Evolutionary conservation across 164 flowering plant genomes (phyloP), one percentile per base, ranked within the genome.

Genomic region (Dillenia turbinata): DNA sequence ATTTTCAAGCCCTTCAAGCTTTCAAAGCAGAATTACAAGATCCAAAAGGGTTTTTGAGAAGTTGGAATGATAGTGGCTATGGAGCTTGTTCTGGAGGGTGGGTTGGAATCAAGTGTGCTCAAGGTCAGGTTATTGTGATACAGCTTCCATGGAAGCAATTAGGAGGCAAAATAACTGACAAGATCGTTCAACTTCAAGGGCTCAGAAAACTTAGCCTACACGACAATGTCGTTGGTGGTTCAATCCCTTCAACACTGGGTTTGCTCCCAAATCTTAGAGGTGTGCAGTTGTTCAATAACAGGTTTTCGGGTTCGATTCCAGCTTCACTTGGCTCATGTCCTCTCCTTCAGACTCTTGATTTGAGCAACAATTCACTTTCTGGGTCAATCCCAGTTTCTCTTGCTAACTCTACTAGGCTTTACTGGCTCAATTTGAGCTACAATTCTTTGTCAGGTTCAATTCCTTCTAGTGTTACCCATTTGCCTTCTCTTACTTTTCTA

Each of bases 271-370:
- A 78, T 66, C 93, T 95, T 49, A 79, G 90, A 77, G 97, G 94
- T 1, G 72, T 95, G 65, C 71, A 79, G 59, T 82, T 95, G 49
- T 91, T 85, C 82, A 89, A 95, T 60, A 95, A 95, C 61, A 72
- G 80, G 61, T 81, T 95, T 53, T 82, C 97, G 0, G 99, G 99
- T 44, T 72, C 84, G 0, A 75, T 95, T 48, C 97, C 97, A 52
- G 76, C 88, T 8, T 84, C 96, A 0, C 66, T 95, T 47, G 88
- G 87, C 44, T 70, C 70, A 49, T 72, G 83, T 50, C 85, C 73
- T 45, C 24, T 61, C 49, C 88, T 95, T 49, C 92, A 83, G 63
- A 71, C 79, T 59, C 75, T 95, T 61, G 96, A 95, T 77, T 57
- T 92, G 3, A 86, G 97, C 63, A 83, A 81, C 56, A 95, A 95